Base-by-base conservation (phyloP, 495 filamentous ascomycete species). In the Entonaema liquescens region DNA sequence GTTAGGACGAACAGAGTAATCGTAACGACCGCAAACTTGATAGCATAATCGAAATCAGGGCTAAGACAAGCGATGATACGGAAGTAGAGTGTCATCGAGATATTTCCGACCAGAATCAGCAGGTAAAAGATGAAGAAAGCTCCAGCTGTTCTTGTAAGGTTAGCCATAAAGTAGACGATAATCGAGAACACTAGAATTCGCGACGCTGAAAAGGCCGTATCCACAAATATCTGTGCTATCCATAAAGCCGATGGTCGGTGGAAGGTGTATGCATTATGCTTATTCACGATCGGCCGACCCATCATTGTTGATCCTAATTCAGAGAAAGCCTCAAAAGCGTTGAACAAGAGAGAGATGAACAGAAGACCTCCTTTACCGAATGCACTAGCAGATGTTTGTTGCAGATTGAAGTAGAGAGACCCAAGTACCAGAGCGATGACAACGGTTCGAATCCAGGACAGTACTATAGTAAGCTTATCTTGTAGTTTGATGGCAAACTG, bases 401-500 rank as follows among this genome's bases (percentile, higher is more conserved):
- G 86, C 29, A 90, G 83, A 17, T 92, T 85, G 17, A 94, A 83
- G 83, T 91, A 96, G 0, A 95, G 86, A 9, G 91, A 94, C 55
- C 92, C 92, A 3, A 93, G 80, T 9, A 95, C 86, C 61, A 94
- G 89, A 11, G 90, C 92, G 72, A 95, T 90, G 42, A 90, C 80
- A 49, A 93, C 90, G 66, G 87, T 89, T 5, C 92, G 91, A 47
- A 90, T 78, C 91, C 92, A 95, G 19, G 88, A 90, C 25, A 94
- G 88, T 12, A 83, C 81, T n/a, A 94, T 80, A 2, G 86, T 86
- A 71, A 94, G 91, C 55, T 90, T 90, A 73, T 97, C 93, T 73
- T 94, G 92, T 86, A 90, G 91, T 79, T 94, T 95, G 68, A 95
- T 87, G 28, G 91, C 81, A 75, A 91, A 95, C 74, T 97, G 93